These are phyloP conservation scores for Prunus fruticosa DNA, from an alignment of 306 rosid genomes.

Conservation along the genomic window DNA sequence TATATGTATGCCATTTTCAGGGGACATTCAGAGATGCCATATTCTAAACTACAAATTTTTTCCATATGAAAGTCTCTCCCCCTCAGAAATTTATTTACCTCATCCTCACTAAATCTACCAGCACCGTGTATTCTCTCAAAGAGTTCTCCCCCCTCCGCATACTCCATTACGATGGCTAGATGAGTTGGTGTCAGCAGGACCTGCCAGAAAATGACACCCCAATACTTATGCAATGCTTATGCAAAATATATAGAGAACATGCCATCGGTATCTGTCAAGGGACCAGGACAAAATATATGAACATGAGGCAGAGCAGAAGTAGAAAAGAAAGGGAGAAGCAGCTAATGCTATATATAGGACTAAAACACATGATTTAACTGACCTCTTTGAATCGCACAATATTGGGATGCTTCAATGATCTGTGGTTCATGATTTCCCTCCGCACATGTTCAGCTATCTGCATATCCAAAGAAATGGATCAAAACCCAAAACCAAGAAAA, in stretches of 20 bases:
- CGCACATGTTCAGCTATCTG: slow-evolving; percentile 82
- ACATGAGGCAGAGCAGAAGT: no score
- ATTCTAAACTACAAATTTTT: neutral
- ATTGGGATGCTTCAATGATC: slow-evolving; percentile 86
- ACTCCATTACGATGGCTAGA: slow-evolving; percentile 87
- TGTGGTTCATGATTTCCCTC: slow-evolving; percentile 87
- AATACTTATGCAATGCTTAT: slow-evolving; percentile 23
- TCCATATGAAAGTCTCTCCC: slow-evolving; percentile 3
- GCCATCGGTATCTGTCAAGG: neutral
- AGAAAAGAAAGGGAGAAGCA: no score
- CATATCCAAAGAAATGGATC: slow-evolving; percentile 6
- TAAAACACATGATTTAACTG: neutral
- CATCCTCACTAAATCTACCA: slow-evolving; percentile 84
- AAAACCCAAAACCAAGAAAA: neutral
- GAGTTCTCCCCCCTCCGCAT: slow-evolving; percentile 86
- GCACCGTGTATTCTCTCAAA: slow-evolving; percentile 67
- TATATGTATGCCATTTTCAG: neutral
- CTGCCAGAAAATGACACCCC: slow-evolving; percentile 39
- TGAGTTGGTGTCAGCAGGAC: slow-evolving; percentile 76
- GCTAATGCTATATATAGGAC: neutral
- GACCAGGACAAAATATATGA: neutral
- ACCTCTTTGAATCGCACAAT: slow-evolving; percentile 84
- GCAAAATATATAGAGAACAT: neutral
- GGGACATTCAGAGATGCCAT: neutral
- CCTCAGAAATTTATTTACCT: slow-evolving; percentile 39